phyloP scores from a whole-genome alignment of 1,139 yeast species.

The Yamadazyma dendronema region DNA sequence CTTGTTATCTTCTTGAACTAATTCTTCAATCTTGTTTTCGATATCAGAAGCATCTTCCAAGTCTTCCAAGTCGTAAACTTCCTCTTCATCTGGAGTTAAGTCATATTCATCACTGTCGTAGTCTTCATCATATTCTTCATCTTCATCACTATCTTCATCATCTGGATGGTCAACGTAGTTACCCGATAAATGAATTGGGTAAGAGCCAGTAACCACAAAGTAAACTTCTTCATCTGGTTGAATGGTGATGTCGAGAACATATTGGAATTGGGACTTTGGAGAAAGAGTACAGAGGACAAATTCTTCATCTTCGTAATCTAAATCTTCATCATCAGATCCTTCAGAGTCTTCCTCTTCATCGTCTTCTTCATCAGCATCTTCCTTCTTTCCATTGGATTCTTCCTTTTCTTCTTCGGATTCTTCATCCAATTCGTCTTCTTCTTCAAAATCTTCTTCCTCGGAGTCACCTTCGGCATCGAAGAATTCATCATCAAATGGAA shows the following conservation, averaged over 20 bases:
- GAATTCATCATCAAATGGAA: slow-evolving; percentile 50
- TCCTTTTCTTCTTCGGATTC: slow-evolving; percentile 17
- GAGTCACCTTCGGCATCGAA: slow-evolving; percentile 33
- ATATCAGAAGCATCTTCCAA: slow-evolving; percentile 58
- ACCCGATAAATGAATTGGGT: slow-evolving; percentile 89
- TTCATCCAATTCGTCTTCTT: slow-evolving; percentile 27
- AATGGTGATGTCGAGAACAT: slow-evolving; percentile 84
- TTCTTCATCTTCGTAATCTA: slow-evolving; percentile 64
- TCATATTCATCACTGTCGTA: slow-evolving; percentile 75
- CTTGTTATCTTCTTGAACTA: slow-evolving; percentile 54
- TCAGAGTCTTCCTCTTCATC: slow-evolving; percentile 42
- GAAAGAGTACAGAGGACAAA: slow-evolving; percentile 85
- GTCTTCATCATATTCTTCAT: slow-evolving; percentile 50
- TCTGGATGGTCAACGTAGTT: slow-evolving; percentile 95
- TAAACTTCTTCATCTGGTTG: slow-evolving; percentile 91
- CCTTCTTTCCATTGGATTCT: slow-evolving; percentile 13
- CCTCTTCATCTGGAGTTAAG: slow-evolving; percentile 91
- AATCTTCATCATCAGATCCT: slow-evolving; percentile 56
- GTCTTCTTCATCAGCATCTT: slow-evolving; percentile 30
- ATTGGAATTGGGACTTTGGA: slow-evolving; percentile 84
- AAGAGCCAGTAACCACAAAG: slow-evolving; percentile 94
- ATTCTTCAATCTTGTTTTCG: slow-evolving; percentile 56
- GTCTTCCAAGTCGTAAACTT: slow-evolving; percentile 64
- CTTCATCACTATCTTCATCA: slow-evolving; percentile 60
- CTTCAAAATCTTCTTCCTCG: slow-evolving; percentile 50